Conservation (phyloP, 441 rosid species). For the California macrophylla region DNA sequence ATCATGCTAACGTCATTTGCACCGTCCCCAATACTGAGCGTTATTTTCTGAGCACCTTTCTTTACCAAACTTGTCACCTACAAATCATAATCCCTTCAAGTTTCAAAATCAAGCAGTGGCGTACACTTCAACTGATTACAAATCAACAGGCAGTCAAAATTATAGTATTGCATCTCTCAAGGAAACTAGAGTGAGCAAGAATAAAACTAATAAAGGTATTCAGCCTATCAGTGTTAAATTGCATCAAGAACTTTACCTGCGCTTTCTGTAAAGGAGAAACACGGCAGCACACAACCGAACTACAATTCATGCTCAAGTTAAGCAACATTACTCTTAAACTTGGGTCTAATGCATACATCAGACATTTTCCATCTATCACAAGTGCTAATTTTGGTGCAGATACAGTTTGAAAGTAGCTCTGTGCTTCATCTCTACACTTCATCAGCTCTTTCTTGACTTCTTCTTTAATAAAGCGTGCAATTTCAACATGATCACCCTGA, state of each 20-base stretch:
- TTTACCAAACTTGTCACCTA: conserved; percentile 92
- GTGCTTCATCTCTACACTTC: conserved; percentile 81
- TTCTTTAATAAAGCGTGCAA: conserved; percentile 77
- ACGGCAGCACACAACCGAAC: conserved; percentile 96
- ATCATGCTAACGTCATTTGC: conserved; percentile 97
- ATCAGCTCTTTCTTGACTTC: conserved; percentile 71
- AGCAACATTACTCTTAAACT: conserved; percentile 71
- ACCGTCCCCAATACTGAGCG: conserved; percentile 96
- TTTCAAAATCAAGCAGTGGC: conserved; percentile 8
- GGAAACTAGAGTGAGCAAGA: background rate
- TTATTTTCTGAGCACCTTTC: conserved; percentile 93
- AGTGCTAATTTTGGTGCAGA: conserved; percentile 83
- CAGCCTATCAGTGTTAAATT: background rate
- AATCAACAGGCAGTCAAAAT: background rate
- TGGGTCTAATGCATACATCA: conserved; percentile 96
- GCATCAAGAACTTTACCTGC: conserved; percentile 46
- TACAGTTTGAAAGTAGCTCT: conserved; percentile 36
- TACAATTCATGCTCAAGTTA: conserved; percentile 89
- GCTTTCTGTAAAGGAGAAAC: conserved; percentile 99
- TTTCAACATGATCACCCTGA: conserved; percentile 68
- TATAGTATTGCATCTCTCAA: background rate
- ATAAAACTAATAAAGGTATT: background rate
- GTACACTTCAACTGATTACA: background rate
- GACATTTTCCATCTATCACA: conserved; percentile 91
- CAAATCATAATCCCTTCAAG: conserved; percentile 15